Conservation (phyloP, 495 filamentous ascomycete species). For the Penicillium argentinense region DNA sequence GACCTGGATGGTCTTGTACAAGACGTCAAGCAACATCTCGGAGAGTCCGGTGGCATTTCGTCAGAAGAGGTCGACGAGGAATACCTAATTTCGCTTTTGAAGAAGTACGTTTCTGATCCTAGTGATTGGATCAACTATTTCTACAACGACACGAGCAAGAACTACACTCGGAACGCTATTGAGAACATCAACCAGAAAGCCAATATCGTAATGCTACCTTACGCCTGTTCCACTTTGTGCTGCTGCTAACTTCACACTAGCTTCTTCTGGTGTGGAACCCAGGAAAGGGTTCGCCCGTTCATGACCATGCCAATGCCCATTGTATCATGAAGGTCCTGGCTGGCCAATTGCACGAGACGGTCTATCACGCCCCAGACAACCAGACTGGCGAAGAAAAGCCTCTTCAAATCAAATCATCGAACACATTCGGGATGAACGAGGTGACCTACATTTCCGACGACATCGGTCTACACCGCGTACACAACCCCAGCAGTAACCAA, state of each 20-base stretch:
- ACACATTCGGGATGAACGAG: slow-evolving; percentile 46
- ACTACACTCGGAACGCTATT: slow-evolving; percentile 39
- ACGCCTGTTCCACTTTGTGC: background rate
- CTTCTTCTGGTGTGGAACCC: slow-evolving; percentile 89
- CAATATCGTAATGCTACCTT: slow-evolving; percentile 25
- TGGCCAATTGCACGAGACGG: slow-evolving; percentile 68
- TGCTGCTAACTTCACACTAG: slow-evolving; percentile 32
- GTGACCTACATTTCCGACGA: slow-evolving; percentile 80
- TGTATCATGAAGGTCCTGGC: slow-evolving; percentile 60
- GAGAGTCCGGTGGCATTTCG: slow-evolving; percentile 29
- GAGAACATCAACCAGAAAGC: slow-evolving; percentile 40
- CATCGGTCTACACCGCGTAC: slow-evolving; percentile 79
- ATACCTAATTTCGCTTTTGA: slow-evolving; percentile 29
- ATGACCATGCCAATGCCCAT: slow-evolving; percentile 83
- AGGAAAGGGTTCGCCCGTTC: slow-evolving; percentile 74
- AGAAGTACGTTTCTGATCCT: slow-evolving; percentile 34
- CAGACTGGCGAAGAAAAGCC: slow-evolving; percentile 16
- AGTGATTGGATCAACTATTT: slow-evolving; percentile 35
- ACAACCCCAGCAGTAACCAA: slow-evolving; percentile 64
- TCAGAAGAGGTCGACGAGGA: slow-evolving; percentile 28
- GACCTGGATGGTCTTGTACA: slow-evolving; percentile 27
- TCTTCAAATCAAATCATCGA: slow-evolving; percentile 27
- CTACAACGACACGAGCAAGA: slow-evolving; percentile 37
- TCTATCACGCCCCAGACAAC: slow-evolving; percentile 64
- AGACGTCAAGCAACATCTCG: slow-evolving; percentile 33